These are phyloP conservation scores for Tolypocladium ophioglossoides DNA, from an alignment of 2,329 filamentous ascomycete species.

Conservation along the genomic window DNA sequence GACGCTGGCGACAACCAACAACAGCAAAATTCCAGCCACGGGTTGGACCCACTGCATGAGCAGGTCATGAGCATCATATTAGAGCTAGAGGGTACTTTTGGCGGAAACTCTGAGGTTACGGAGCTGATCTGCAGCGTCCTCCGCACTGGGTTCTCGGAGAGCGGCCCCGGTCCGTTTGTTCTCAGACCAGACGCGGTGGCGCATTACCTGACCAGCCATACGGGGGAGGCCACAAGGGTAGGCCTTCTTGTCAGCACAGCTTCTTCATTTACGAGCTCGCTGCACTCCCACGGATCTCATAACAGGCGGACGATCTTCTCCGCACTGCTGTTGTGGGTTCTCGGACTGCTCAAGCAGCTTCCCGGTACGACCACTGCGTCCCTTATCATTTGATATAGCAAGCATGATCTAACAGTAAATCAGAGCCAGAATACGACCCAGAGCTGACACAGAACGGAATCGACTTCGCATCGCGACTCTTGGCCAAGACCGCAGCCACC, in stretches of 20 bases:
- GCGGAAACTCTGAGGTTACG: slow-evolving; percentile 53
- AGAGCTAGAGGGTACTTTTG: slow-evolving; percentile 41
- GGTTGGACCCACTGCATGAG: slow-evolving; percentile 27
- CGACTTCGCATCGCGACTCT: slow-evolving; percentile 56
- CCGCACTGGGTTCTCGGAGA: slow-evolving; percentile 65
- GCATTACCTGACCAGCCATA: slow-evolving; percentile 51
- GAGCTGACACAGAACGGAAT: slow-evolving; percentile 66
- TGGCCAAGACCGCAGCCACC: slow-evolving; percentile 49
- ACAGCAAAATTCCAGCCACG: slow-evolving; percentile 3
- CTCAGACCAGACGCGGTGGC: slow-evolving; percentile 57
- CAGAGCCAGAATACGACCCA: slow-evolving; percentile 57
- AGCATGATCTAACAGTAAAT: slow-evolving; percentile 14
- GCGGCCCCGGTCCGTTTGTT: slow-evolving; percentile 65
- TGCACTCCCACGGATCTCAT: slow-evolving; percentile 32
- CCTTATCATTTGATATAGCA: slow-evolving; percentile 5
- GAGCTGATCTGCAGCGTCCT: slow-evolving; percentile 64
- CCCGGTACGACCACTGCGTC: slow-evolving; percentile 29
- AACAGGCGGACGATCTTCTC: slow-evolving; percentile 38
- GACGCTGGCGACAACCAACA: slow-evolving; percentile 32
- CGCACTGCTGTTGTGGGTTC: slow-evolving; percentile 49
- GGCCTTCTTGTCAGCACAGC: slow-evolving; percentile 62
- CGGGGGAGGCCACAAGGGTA: slow-evolving; percentile 51
- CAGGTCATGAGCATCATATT: slow-evolving; percentile 36
- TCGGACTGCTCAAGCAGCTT: slow-evolving; percentile 51
- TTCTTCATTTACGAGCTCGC: slow-evolving; percentile 56